Evolutionary conservation across 2,329 filamentous ascomycete genomes (phyloP).

Genomic region (Colletotrichum sp.): DNA sequence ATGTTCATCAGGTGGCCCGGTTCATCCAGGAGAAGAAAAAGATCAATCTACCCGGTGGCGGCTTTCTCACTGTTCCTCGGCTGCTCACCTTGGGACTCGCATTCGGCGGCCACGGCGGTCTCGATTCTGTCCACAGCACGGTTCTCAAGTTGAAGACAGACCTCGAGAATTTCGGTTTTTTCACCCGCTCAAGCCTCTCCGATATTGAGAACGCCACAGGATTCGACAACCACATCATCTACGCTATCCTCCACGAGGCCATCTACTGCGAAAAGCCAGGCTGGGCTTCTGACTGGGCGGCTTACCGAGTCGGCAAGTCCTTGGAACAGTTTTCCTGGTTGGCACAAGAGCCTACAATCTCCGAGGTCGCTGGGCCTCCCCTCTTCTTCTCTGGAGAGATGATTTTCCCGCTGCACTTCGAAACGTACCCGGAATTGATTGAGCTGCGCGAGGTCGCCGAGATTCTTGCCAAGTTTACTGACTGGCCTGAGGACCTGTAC

Average conservation of each 20-base stretch:
- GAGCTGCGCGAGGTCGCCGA: conserved; percentile 72
- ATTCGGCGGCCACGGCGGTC: conserved; percentile 80
- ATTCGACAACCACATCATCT: conserved; percentile 82
- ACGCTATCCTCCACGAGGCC: conserved; percentile 85
- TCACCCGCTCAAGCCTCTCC: conserved; percentile 74
- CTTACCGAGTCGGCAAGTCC: conserved; percentile 63
- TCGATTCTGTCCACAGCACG: conserved; percentile 76
- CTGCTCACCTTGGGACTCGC: conserved; percentile 79
- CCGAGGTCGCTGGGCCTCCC: conserved; percentile 45
- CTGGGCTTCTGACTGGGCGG: conserved; percentile 75
- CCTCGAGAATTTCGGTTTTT: conserved; percentile 75
- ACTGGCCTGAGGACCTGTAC: conserved; percentile 79
- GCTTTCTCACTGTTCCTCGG: conserved; percentile 72
- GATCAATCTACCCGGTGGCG: conserved; percentile 73
- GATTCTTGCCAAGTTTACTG: conserved; percentile 67
- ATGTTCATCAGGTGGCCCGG: conserved; percentile 69
- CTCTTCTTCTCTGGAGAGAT: conserved; percentile 91
- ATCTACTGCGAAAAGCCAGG: conserved; percentile 78
- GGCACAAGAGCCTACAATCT: conserved; percentile 30
- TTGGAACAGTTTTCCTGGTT: conserved; percentile 59
- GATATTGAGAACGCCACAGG: conserved; percentile 69
- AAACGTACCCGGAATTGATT: conserved; percentile 78
- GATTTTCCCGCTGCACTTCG: conserved; percentile 86
- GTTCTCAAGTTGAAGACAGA: conserved; percentile 75
- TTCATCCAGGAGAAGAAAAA: conserved; percentile 62